These are phyloP conservation scores for Naganishia vaughanmartiniae DNA, from an alignment of 768 basidiomycete genomes.

Conservation along the genomic window DNA sequence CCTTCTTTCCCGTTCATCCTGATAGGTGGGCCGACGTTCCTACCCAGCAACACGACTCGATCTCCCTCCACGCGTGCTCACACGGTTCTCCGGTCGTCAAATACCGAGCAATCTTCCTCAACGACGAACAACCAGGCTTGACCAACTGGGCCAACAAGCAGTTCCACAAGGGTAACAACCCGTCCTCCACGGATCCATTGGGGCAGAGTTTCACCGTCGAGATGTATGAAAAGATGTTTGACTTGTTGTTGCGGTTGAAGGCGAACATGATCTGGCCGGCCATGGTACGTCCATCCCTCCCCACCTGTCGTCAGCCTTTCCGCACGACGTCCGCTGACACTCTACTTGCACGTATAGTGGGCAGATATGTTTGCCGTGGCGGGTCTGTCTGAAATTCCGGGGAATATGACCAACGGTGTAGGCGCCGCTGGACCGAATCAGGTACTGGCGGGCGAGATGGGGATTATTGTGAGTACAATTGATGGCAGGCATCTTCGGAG, in stretches of 20 bases:
- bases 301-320: conserved; percentile 5
- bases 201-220: conserved; percentile 54
- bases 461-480: conserved; percentile 62
- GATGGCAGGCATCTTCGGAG: no score
- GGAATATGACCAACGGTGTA: conserved; percentile 56
- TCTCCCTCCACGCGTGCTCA: conserved; percentile 55
- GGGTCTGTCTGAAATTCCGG: conserved; percentile 16
- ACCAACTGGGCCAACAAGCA: conserved; percentile 70
- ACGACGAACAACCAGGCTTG: conserved; percentile 71
- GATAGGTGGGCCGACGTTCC: conserved; percentile 74
- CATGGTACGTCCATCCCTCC: conserved; percentile 40
- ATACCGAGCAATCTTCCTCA: conserved; percentile 69
- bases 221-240: conserved; percentile 55
- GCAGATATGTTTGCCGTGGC: conserved; percentile 41
- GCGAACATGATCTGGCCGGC: conserved; percentile 71
- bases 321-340: neutral
- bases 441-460: conserved; percentile 63
- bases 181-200: conserved; percentile 55
- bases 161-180: conserved; percentile 65
- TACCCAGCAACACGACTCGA: conserved; percentile 56
- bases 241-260: conserved; percentile 62
- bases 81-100: conserved; percentile 68
- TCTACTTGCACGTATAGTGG: conserved; percentile 40
- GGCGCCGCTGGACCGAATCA: conserved; percentile 64
- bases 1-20: conserved; percentile 66